Conservation (phyloP, 1,139 yeast species). For the Taphrina flavorubra region DNA sequence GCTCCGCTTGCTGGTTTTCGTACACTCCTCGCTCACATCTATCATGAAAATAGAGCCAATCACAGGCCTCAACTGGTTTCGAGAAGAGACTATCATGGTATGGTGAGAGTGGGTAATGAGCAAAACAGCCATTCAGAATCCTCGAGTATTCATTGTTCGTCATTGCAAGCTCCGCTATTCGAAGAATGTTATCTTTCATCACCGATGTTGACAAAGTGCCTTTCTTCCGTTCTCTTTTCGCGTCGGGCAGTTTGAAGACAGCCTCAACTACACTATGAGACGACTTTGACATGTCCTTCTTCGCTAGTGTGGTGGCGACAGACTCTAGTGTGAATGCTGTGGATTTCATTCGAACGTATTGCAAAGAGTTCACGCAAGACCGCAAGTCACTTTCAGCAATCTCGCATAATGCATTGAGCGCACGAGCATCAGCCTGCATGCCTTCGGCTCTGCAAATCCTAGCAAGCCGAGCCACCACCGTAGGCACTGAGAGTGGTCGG, state of each 20-base stretch:
- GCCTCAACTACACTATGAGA: slow-evolving; percentile 39
- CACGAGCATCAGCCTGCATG: slow-evolving; percentile 52
- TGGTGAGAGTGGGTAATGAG: slow-evolving; percentile 61
- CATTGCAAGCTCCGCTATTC: slow-evolving; percentile 58
- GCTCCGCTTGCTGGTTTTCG: slow-evolving; percentile 57
- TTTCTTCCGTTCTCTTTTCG: slow-evolving; percentile 37
- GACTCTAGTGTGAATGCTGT: slow-evolving; percentile 25
- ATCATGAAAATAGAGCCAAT: slow-evolving; percentile 80
- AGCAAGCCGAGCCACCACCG: slow-evolving; percentile 58
- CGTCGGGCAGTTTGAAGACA: slow-evolving; percentile 30
- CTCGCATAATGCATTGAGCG: slow-evolving; percentile 65
- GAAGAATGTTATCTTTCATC: slow-evolving; percentile 54
- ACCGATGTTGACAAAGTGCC: slow-evolving; percentile 9
- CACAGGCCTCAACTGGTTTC: slow-evolving; percentile 71
- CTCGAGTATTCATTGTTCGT: slow-evolving; percentile 63
- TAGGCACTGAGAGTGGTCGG: slow-evolving; percentile 62
- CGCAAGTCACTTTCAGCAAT: slow-evolving; percentile 83
- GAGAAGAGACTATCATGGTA: slow-evolving; percentile 68
- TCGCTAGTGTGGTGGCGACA: slow-evolving; percentile 40
- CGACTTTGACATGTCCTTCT: slow-evolving; percentile 42
- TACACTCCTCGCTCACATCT: slow-evolving; percentile 56
- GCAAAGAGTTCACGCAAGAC: slow-evolving; percentile 82
- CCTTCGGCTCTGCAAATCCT: slow-evolving; percentile 61
- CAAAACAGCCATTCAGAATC: slow-evolving; percentile 59
- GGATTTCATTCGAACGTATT: slow-evolving; percentile 49